Conservation (phyloP, 2,329 filamentous ascomycete genomes). For the Neofusicoccum kwambonambiense region DNA sequence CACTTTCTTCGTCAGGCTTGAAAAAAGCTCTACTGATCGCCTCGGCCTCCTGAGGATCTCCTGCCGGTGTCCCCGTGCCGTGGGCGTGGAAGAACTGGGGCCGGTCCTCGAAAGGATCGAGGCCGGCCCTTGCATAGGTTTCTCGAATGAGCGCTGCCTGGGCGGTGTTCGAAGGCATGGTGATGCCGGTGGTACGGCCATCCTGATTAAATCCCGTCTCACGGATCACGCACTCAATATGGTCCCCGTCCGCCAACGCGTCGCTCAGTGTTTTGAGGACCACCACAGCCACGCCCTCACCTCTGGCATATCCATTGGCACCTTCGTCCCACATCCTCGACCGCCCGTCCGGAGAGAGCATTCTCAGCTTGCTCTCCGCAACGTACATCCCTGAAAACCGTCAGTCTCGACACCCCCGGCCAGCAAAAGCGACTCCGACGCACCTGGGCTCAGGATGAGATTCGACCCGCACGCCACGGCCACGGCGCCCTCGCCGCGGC, state of each 20-base stretch:
- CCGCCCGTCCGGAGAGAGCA: conserved; percentile 18
- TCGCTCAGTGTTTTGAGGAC: conserved; percentile 51
- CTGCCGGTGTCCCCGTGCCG: conserved; percentile 40
- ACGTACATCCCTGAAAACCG: conserved; percentile 29
- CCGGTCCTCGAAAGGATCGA: conserved; percentile 25
- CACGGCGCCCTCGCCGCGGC: conserved; percentile 15
- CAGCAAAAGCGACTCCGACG: background rate
- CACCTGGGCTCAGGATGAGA: conserved; percentile 25
- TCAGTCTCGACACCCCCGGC: conserved; percentile 21
- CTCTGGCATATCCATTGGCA: conserved; percentile 53
- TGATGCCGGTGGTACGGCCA: conserved; percentile 41
- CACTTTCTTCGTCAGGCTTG: background rate
- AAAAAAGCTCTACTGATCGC: conserved; percentile 25
- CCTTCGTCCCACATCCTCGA: conserved; percentile 34
- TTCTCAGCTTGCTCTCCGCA: no score
- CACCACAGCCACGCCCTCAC: conserved; percentile 53
- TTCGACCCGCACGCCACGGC: conserved; percentile 25
- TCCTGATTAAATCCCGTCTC: conserved; percentile 39
- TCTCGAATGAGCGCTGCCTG: conserved; percentile 37
- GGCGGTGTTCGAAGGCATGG: conserved; percentile 35
- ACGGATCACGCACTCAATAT: conserved; percentile 42
- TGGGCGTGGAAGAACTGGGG: conserved; percentile 39
- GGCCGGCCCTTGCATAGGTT: conserved; percentile 36
- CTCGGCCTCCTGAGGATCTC: conserved; percentile 29
- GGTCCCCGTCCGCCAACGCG: conserved; percentile 49